phyloP scores from a whole-genome alignment of 2,329 filamentous ascomycete genomes.

The Xylariaceae sp. region DNA sequence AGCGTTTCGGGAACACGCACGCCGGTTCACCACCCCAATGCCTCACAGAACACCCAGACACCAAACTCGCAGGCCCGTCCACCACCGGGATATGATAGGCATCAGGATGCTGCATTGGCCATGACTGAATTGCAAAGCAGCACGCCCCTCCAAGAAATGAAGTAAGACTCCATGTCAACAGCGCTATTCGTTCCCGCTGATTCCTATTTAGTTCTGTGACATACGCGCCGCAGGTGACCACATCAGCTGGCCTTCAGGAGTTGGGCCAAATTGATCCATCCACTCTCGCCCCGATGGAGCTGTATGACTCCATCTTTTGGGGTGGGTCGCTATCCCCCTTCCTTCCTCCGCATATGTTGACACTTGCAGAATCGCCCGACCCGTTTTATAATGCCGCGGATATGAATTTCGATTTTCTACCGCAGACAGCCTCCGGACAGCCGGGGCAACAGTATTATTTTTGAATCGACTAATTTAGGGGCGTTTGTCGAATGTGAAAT shows the following conservation, averaged over 20 bases:
- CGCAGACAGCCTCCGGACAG: slow-evolving; percentile 56
- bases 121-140: slow-evolving; percentile 64
- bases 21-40: slow-evolving; percentile 46
- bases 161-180: slow-evolving; percentile 28
- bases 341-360: slow-evolving; percentile 15
- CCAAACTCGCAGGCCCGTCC: slow-evolving; percentile 26
- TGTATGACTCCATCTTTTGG: slow-evolving; percentile 66
- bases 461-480: slow-evolving; percentile 26
- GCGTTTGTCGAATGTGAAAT: background rate
- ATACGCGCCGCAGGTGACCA: slow-evolving; percentile 35
- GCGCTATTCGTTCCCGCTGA: background rate
- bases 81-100: slow-evolving; percentile 43
- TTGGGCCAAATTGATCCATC: slow-evolving; percentile 50
- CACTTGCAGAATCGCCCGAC: slow-evolving; percentile 50
- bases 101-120: slow-evolving; percentile 59
- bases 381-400: slow-evolving; percentile 55
- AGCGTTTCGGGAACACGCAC: slow-evolving; percentile 42
- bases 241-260: slow-evolving; percentile 38
- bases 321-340: slow-evolving; percentile 43
- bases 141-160: slow-evolving; percentile 43
- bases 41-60: slow-evolving; percentile 33
- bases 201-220: slow-evolving; percentile 22
- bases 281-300: slow-evolving; percentile 61
- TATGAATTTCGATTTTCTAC: slow-evolving; percentile 59
- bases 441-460: slow-evolving; percentile 55